Conservation (phyloP, 345 rosid genomes). For the Brassica juncea region DNA sequence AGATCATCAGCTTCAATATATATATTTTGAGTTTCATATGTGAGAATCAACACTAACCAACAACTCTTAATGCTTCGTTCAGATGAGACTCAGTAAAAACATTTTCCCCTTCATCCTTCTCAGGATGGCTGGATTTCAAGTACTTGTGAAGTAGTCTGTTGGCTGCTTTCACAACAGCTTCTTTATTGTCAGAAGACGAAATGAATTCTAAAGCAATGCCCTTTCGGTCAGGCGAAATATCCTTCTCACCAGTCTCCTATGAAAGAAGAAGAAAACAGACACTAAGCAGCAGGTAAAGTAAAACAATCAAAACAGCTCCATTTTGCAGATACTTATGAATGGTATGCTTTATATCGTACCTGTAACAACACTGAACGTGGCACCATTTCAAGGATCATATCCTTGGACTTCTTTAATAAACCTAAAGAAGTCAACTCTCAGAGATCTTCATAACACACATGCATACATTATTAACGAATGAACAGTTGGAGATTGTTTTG, state of each 20-base stretch:
- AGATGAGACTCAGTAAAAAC: conserved; percentile 67
- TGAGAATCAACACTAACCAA: conserved; percentile 57
- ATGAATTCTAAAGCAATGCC: conserved; percentile 60
- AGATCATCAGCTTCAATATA: conserved; percentile 4
- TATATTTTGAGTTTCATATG: neutral
- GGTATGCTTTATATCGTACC: conserved; percentile 21
- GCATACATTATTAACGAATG: neutral
- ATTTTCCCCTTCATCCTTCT: conserved; percentile 48
- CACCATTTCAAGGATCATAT: conserved; percentile 52
- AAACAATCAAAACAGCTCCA: neutral
- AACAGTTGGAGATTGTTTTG: neutral
- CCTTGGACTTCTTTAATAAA: conserved; percentile 74
- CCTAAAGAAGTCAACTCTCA: conserved; percentile 50
- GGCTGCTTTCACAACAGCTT: conserved; percentile 82
- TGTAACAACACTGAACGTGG: conserved; percentile 46
- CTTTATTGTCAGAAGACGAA: conserved; percentile 80
- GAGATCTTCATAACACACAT: neutral
- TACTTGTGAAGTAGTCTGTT: conserved; percentile 62
- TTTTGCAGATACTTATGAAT: neutral
- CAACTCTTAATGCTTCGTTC: conserved; percentile 63
- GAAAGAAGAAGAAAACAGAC: neutral
- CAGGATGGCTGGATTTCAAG: conserved; percentile 41
- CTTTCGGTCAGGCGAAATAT: conserved; percentile 20
- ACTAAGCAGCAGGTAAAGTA: neutral
- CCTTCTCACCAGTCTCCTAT: conserved; percentile 51